phyloP scores from a whole-genome alignment of 1,139 yeast genomes.

The Ashbya aceris region DNA sequence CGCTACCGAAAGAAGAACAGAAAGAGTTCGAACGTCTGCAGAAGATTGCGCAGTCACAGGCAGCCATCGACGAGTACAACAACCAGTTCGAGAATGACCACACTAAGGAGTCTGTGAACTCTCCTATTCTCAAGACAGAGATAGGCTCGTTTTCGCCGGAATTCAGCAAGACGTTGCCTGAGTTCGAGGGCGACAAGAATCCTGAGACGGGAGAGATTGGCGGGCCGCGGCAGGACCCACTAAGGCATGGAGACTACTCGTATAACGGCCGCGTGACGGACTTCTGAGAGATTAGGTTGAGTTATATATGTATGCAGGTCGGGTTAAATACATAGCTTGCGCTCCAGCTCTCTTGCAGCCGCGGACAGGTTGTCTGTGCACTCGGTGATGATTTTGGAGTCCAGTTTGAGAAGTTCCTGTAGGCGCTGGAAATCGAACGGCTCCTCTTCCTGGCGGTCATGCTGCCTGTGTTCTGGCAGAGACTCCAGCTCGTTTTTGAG shows the following conservation, averaged over 20 bases:
- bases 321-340: slow-evolving; percentile 1
- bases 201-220: slow-evolving; percentile 94
- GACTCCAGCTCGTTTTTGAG: slow-evolving; percentile 15
- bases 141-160: slow-evolving; percentile 63
- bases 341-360: slow-evolving; percentile 8
- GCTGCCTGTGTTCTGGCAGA: neutral
- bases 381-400: slow-evolving; percentile 19
- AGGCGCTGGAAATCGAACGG: slow-evolving; percentile 20
- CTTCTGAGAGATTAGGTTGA: slow-evolving; percentile 38
- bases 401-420: slow-evolving; percentile 18
- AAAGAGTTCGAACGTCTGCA: slow-evolving; percentile 86
- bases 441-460: slow-evolving; percentile 2
- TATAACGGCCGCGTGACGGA: slow-evolving; percentile 96
- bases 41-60: slow-evolving; percentile 69
- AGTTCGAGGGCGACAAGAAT: slow-evolving; percentile 89
- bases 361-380: slow-evolving; percentile 16
- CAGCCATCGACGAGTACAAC: slow-evolving; percentile 71
- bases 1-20: slow-evolving; percentile 77
- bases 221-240: slow-evolving; percentile 98
- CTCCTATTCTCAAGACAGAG: slow-evolving; percentile 41
- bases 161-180: slow-evolving; percentile 73
- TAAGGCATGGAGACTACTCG: slow-evolving; percentile 87
- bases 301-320: neutral
- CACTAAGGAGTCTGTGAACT: slow-evolving; percentile 30
- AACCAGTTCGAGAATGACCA: slow-evolving; percentile 35